phyloP scores from a whole-genome alignment of 306 rosid genomes.

The Senna siamea region DNA sequence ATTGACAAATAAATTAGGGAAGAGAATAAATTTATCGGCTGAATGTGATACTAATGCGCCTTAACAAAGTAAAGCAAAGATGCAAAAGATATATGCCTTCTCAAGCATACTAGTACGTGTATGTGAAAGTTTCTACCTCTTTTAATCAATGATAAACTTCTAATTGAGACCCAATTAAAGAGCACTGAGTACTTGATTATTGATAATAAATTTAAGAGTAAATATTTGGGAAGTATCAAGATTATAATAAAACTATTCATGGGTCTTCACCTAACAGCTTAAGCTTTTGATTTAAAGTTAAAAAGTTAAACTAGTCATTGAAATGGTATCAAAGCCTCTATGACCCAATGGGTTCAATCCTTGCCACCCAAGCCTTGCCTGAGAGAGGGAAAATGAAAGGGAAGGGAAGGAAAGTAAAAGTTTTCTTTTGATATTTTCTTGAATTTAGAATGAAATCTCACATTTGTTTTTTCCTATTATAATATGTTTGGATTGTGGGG shows the following conservation, averaged over 20 bases:
- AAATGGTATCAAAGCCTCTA: background rate
- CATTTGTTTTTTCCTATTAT: too few relatives aligned
- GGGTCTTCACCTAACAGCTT: background rate
- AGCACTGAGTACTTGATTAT: too few relatives aligned
- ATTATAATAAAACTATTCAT: background rate
- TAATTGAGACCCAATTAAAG: too few relatives aligned
- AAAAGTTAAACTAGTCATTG: background rate
- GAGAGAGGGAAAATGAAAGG: too few relatives aligned
- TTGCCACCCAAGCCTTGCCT: background rate
- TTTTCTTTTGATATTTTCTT: too few relatives aligned
- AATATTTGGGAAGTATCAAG: background rate
- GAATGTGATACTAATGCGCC: background rate
- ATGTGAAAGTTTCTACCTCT: background rate
- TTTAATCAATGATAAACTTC: background rate
- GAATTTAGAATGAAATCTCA: too few relatives aligned
- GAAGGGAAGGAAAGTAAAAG: too few relatives aligned
- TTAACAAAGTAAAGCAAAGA: background rate
- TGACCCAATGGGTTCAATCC: background rate
- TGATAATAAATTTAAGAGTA: background rate
- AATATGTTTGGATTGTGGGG: too few relatives aligned
- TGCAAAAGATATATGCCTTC: background rate
- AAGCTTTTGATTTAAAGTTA: background rate
- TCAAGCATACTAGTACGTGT: background rate
- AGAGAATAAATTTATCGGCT: background rate
- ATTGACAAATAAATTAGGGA: slow-evolving; percentile 10